phyloP scores from a whole-genome alignment of 1,284 basidiomycete species.

The Puccinia coronata region DNA sequence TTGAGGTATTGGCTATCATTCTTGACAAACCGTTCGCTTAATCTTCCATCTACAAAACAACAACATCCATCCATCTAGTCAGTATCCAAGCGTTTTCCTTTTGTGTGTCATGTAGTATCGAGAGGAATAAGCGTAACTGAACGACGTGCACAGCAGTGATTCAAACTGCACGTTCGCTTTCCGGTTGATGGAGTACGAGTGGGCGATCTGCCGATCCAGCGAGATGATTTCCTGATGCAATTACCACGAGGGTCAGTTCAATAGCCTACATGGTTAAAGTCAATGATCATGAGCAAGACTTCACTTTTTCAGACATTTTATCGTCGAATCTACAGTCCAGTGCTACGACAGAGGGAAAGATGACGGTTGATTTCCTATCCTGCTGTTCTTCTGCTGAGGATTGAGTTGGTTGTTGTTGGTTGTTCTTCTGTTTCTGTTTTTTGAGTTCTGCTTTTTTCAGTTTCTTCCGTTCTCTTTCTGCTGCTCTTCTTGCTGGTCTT shows the following conservation, averaged over 20 bases:
- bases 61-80: too few relatives aligned
- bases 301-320: constrained; percentile 86
- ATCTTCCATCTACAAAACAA: constrained; percentile 26
- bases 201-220: constrained; percentile 40
- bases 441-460: constrained; percentile 3
- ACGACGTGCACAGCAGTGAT: constrained; percentile 32
- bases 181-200: constrained; percentile 41
- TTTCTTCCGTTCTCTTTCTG: constrained; percentile 33
- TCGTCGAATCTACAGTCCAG: constrained; percentile 93
- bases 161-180: constrained; percentile 15
- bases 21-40: constrained; percentile 18
- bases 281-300: too few relatives aligned
- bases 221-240: constrained; percentile 36
- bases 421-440: neutral
- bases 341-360: constrained; percentile 74
- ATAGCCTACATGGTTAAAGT: neutral
- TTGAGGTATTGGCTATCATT: constrained; percentile 31
- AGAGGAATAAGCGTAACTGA: neutral
- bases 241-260: neutral
- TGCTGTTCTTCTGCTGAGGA: neutral
- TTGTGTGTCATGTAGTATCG: too few relatives aligned
- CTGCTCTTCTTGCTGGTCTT: constrained; percentile 33
- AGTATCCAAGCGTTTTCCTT: too few relatives aligned
- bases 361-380: neutral
- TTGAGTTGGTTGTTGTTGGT: neutral